Evolutionary conservation across 225 moss, liverwort and hornwort genomes (phyloP), one percentile per base, ranked within the genome.

Genomic region (Thuidium tamariscinum): DNA sequence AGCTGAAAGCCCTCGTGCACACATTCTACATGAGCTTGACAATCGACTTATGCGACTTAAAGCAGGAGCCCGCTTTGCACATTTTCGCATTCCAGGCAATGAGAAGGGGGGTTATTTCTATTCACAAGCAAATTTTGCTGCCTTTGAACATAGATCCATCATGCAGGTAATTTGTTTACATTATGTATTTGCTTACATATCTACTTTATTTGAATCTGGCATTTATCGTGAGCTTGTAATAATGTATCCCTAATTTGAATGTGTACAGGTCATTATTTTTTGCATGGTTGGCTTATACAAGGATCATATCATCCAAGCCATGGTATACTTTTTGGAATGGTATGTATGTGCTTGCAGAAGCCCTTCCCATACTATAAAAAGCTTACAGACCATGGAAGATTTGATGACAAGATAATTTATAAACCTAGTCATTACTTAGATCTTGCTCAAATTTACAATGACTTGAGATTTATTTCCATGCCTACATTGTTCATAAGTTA

Each of bases 41-140:
- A 69, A 41, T 25, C 2, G 5, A 69, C 69, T 69, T 14, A 15
- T 41, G 41, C 4, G 1, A 69, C 26, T 69, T 15, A 41, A 41
- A 69, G 13, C 1, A 0, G 8, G 8, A 69, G 25, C 37, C 2
- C 8, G 0, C 26, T 41, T 41, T 25, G 41, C 15, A 41, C 41
- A 69, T 41, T 69, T 69, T 69, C 0, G 15, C 14, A 69, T 69
- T 41, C 41, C 2, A 3, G 2, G 69, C 41, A 69, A 69, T 69
- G 41, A 69, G 0, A 41, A 41, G 2, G 15, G 41, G 0, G 22
- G 7, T 2, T 41, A 39, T 41, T 69, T 41, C 0, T 69, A 1
- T 69, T 41, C 25, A 8, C 26, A 69, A 69, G 41, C 69, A 25
- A 69, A 41, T 26, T 69, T 69, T 69, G 4, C 2, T 0, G 8